Conservation (phyloP, 768 basidiomycete species). For the Boletales sp. region DNA sequence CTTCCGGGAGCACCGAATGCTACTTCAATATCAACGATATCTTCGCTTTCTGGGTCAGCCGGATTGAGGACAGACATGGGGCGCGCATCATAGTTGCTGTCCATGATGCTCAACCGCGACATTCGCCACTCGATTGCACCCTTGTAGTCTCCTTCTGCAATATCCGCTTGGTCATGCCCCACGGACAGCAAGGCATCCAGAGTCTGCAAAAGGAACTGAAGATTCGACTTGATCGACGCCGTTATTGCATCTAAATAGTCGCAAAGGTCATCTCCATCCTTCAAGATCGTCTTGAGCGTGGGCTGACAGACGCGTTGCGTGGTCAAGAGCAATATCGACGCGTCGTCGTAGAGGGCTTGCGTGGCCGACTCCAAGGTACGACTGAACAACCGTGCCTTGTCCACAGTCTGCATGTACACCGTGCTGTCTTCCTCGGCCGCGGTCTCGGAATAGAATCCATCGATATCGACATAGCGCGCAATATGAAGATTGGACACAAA, state of each 20-base stretch:
- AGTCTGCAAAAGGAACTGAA: constrained; percentile 51
- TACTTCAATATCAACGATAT: constrained; percentile 55
- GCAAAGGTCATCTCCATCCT: constrained; percentile 21
- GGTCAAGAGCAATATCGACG: constrained; percentile 53
- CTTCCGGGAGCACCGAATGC: constrained; percentile 44
- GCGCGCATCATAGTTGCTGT: constrained; percentile 45
- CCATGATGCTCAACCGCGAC: constrained; percentile 64
- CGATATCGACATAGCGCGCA: constrained; percentile 79
- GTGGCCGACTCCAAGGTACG: constrained; percentile 65
- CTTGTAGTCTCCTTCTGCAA: constrained; percentile 66
- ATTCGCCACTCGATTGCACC: constrained; percentile 76
- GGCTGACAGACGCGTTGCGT: constrained; percentile 41
- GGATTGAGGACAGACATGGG: constrained; percentile 37
- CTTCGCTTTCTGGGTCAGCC: constrained; percentile 42
- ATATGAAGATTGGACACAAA: constrained; percentile 70
- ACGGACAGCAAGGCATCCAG: constrained; percentile 59
- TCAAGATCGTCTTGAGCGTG: background rate
- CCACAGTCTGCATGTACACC: constrained; percentile 61
- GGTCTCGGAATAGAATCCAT: constrained; percentile 57
- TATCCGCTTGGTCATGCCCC: constrained; percentile 68
- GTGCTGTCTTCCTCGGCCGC: constrained; percentile 41
- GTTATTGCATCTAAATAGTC: constrained; percentile 50
- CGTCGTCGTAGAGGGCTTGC: constrained; percentile 75
- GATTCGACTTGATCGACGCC: constrained; percentile 53
- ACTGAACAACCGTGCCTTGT: constrained; percentile 62